phyloP scores from a whole-genome alignment of 306 rosid species.

The Boehmeria nivea region DNA sequence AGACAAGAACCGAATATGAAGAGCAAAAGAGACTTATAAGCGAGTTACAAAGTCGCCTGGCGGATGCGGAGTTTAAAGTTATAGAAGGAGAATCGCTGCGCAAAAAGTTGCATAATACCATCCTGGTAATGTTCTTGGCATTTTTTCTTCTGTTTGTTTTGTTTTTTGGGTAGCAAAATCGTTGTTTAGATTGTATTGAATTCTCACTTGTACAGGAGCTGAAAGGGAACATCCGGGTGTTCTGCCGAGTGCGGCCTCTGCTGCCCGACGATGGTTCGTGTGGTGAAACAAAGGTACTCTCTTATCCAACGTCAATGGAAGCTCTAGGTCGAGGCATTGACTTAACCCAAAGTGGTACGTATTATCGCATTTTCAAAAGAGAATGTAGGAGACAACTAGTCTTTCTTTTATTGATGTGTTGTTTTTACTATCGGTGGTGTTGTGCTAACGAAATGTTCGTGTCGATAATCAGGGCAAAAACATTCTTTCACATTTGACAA shows the following conservation, averaged over 20 bases:
- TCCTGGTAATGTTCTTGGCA: conserved; percentile 56
- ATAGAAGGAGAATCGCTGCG: conserved; percentile 84
- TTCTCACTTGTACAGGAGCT: conserved; percentile 55
- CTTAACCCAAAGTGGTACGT: conserved; percentile 60
- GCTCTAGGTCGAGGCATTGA: conserved; percentile 82
- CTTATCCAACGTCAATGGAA: conserved; percentile 87
- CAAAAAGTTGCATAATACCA: conserved; percentile 83
- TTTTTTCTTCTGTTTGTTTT: neutral
- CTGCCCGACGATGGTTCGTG: conserved; percentile 65
- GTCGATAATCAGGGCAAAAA: conserved; percentile 59
- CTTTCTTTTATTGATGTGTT: neutral
- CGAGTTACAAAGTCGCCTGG: conserved; percentile 63
- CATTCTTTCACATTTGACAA: conserved; percentile 86
- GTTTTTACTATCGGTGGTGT: conserved; percentile 8
- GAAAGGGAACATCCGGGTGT: conserved; percentile 94
- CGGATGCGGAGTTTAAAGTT: conserved; percentile 73
- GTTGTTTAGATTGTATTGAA: conserved; percentile 7
- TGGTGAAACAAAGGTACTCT: conserved; percentile 55
- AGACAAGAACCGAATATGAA: conserved; percentile 73
- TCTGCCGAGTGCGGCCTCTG: conserved; percentile 93
- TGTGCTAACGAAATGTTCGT: conserved; percentile 19
- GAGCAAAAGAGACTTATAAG: conserved; percentile 57
- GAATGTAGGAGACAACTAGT: no score
- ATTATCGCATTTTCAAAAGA: neutral
- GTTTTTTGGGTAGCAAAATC: conserved; percentile 2